Evolutionary conservation across 2,329 filamentous ascomycete genomes (phyloP).

Genomic region (Aureobasidium sp.): DNA sequence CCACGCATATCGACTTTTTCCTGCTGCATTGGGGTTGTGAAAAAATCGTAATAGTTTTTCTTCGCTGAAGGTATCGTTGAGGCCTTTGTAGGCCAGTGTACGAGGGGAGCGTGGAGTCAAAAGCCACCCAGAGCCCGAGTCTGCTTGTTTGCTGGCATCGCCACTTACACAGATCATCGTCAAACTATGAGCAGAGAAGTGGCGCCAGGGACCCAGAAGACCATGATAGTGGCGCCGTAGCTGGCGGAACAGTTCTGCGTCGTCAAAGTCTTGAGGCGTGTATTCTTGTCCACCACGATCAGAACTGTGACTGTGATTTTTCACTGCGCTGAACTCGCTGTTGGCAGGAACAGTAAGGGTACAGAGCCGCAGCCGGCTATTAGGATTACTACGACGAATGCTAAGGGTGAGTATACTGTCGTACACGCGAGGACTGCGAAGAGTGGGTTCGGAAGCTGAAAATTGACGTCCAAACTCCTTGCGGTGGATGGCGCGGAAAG

Average conservation of each 20-base stretch:
- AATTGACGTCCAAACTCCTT: conserved; percentile 22
- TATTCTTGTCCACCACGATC: conserved; percentile 22
- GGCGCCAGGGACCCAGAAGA: conserved; percentile 24
- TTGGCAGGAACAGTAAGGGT: conserved; percentile 27
- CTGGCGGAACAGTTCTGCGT: conserved; percentile 27
- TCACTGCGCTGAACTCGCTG: conserved; percentile 23
- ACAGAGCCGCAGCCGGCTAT: conserved; percentile 22
- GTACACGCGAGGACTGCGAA: conserved; percentile 1
- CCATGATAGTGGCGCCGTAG: conserved; percentile 24
- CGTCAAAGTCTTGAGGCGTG: conserved; percentile 28
- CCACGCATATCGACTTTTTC: conserved; percentile 35
- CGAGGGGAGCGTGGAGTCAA: conserved; percentile 24
- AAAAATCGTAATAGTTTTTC: conserved; percentile 33
- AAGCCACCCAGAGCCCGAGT: conserved; percentile 27
- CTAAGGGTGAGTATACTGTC: conserved; percentile 29
- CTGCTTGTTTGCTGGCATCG: conserved; percentile 22
- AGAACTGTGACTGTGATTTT: conserved; percentile 16
- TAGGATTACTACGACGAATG: conserved; percentile 24
- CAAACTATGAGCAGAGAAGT: conserved; percentile 29
- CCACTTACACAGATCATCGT: conserved; percentile 26
- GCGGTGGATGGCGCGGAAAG: conserved; percentile 21
- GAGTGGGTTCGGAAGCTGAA: conserved; percentile 16
- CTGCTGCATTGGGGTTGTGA: conserved; percentile 28
- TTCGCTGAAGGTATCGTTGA: conserved; percentile 34
- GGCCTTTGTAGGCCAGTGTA: conserved; percentile 25